phyloP scores from a whole-genome alignment of 371 early-diverging fungal genomes.

The Cokeromyces recurvatus region DNA sequence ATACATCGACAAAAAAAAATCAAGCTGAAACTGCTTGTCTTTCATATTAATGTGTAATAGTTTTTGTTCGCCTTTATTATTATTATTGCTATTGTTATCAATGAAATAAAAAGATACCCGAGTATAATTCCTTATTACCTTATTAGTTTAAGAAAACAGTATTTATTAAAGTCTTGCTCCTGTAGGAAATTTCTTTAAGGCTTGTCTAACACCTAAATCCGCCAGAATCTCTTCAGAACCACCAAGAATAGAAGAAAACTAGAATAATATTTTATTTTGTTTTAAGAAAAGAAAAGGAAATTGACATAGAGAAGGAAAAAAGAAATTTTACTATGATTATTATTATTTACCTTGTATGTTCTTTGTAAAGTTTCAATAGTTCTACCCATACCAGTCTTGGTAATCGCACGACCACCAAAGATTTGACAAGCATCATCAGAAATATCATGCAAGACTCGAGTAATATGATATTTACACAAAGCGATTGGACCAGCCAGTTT shows the following conservation, averaged over 20 bases:
- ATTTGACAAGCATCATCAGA: slow-evolving; percentile 62
- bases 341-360: slow-evolving; percentile 53
- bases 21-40: too few relatives aligned
- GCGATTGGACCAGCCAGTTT: slow-evolving; percentile 66
- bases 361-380: slow-evolving; percentile 47
- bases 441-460: slow-evolving; percentile 50
- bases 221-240: slow-evolving; percentile 72
- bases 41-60: too few relatives aligned
- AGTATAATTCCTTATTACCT: too few relatives aligned
- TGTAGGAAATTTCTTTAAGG: slow-evolving; percentile 34
- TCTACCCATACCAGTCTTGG: slow-evolving; percentile 55
- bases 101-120: too few relatives aligned
- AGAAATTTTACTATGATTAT: slow-evolving; percentile 52
- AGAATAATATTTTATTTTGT: too few relatives aligned
- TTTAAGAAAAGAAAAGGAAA: slow-evolving; percentile 57
- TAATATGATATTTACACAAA: slow-evolving; percentile 50
- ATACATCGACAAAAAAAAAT: too few relatives aligned
- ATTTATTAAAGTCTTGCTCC: slow-evolving; percentile 33
- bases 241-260: slow-evolving; percentile 71
- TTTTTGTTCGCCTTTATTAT: too few relatives aligned
- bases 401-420: slow-evolving; percentile 62
- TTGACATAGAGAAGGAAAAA: slow-evolving; percentile 52
- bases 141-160: too few relatives aligned
- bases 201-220: slow-evolving; percentile 47
- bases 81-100: too few relatives aligned